phyloP scores from a whole-genome alignment of 768 basidiomycete species.

The Pleurotus platypus region DNA sequence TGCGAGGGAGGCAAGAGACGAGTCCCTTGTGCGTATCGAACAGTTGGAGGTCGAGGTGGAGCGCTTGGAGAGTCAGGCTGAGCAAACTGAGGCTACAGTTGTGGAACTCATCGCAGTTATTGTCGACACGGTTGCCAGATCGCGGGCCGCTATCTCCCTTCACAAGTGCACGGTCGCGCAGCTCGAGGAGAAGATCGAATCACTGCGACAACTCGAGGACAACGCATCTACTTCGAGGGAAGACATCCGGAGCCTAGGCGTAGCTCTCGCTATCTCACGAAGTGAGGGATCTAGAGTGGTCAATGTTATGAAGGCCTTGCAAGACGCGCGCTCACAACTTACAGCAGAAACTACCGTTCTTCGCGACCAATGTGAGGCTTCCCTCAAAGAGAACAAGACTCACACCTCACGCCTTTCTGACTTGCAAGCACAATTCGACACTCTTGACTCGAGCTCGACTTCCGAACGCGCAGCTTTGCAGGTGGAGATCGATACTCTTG shows the following conservation, averaged over 20 bases:
- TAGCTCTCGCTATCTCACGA: slow-evolving; percentile 23
- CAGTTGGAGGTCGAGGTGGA: slow-evolving; percentile 18
- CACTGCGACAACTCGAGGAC: not conserved
- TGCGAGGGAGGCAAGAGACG: slow-evolving; percentile 70
- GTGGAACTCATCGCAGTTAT: slow-evolving; percentile 34
- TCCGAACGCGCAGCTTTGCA: slow-evolving; percentile 11
- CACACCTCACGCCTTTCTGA: slow-evolving; percentile 6
- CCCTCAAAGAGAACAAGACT: slow-evolving; percentile 3
- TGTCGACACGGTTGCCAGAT: slow-evolving; percentile 29
- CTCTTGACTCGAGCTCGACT: not conserved
- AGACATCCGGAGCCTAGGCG: slow-evolving; percentile 14
- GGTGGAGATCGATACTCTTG: slow-evolving; percentile 17
- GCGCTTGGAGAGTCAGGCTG: slow-evolving; percentile 15
- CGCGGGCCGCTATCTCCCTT: slow-evolving; percentile 21
- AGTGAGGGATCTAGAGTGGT: slow-evolving; percentile 5
- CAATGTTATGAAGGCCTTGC: slow-evolving; percentile 1
- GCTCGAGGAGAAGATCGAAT: slow-evolving; percentile 7
- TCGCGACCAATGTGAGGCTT: slow-evolving; percentile 7
- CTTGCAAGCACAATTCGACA: not conserved
- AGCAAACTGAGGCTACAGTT: slow-evolving; percentile 30
- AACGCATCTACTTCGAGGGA: slow-evolving; percentile 7
- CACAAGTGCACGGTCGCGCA: slow-evolving; percentile 6
- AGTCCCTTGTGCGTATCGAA: slow-evolving; percentile 51
- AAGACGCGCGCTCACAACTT: not conserved
- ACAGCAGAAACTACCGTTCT: slow-evolving; percentile 4